These are phyloP conservation scores for Candida mattraensis DNA, from an alignment of 805 yeast species.

Conservation along the genomic window DNA sequence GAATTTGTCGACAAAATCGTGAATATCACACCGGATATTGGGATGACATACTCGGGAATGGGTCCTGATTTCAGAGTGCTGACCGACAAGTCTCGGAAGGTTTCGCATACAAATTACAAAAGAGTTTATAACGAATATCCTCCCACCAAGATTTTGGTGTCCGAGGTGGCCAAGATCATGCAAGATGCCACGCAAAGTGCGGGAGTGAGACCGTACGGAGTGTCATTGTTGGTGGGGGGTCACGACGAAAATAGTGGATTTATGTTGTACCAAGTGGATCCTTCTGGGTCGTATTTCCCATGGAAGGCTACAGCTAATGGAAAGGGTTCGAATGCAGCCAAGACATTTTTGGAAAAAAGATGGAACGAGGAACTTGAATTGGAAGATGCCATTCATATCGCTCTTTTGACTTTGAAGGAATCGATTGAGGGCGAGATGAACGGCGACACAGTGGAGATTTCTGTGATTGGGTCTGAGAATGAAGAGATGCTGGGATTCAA, in stretches of 20 bases:
- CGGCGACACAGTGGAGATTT: constrained; percentile 93
- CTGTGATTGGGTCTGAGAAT: constrained; percentile 80
- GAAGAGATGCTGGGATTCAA: constrained; percentile 79
- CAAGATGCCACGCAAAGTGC: constrained; percentile 99
- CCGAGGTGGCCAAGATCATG: constrained; percentile 93
- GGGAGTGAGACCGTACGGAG: constrained; percentile 99
- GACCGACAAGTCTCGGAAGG: constrained; percentile 89
- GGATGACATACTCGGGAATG: constrained; percentile 97
- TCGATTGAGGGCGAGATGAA: constrained; percentile 97
- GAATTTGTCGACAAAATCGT: constrained; percentile 79
- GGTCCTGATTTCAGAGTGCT: constrained; percentile 97
- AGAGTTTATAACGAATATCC: constrained; percentile 96
- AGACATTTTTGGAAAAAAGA: constrained; percentile 94
- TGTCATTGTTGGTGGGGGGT: constrained; percentile 91
- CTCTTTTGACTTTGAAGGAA: constrained; percentile 89
- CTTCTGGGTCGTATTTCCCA: constrained; percentile 96
- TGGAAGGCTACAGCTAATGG: constrained; percentile 99
- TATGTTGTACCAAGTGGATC: constrained; percentile 94
- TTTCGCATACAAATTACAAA: constrained; percentile 90
- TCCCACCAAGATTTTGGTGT: constrained; percentile 89
- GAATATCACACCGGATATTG: constrained; percentile 88
- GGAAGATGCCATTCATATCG: constrained; percentile 98
- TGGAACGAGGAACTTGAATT: constrained; percentile 97
- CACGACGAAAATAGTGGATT: constrained; percentile 70
- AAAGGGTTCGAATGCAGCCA: constrained; percentile 92